phyloP scores from a whole-genome alignment of 1,284 basidiomycete species.

The Cerioporus squamosus region DNA sequence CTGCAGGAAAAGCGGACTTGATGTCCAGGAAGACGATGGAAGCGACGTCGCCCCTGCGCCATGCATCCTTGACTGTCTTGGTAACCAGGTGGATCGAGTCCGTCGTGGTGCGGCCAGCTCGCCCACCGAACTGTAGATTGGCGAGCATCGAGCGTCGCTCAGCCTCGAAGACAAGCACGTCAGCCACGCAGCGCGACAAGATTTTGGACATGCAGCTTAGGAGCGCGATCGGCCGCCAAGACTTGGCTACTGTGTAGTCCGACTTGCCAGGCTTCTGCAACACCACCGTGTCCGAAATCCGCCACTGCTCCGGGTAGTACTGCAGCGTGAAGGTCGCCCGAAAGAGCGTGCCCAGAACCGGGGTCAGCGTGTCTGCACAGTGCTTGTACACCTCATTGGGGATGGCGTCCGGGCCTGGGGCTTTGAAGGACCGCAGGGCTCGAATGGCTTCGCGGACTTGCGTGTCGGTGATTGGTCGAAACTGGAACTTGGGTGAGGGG shows the following conservation, averaged over 20 bases:
- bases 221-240: slow-evolving; percentile 48
- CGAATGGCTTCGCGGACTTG: slow-evolving; percentile 24
- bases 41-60: too few relatives aligned
- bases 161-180: too few relatives aligned
- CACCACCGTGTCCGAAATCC: slow-evolving; percentile 36
- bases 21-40: too few relatives aligned
- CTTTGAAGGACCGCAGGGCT: slow-evolving; percentile 38
- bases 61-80: too few relatives aligned
- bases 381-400: slow-evolving; percentile 40
- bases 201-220: too few relatives aligned
- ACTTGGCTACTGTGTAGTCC: slow-evolving; percentile 38
- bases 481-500: slow-evolving; percentile 27
- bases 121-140: too few relatives aligned
- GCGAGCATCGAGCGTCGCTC: too few relatives aligned
- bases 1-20: too few relatives aligned
- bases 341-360: slow-evolving; percentile 35
- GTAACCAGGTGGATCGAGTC: too few relatives aligned
- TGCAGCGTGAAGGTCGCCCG: slow-evolving; percentile 30
- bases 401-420: slow-evolving; percentile 38
- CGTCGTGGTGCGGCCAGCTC: too few relatives aligned
- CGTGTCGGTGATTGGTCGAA: slow-evolving; percentile 22
- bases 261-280: slow-evolving; percentile 43
- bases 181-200: too few relatives aligned
- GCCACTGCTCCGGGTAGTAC: slow-evolving; percentile 39
- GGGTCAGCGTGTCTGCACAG: slow-evolving; percentile 30